These are phyloP conservation scores for Lactarius hengduanensis DNA, from an alignment of 768 basidiomycete genomes.

Conservation along the genomic window DNA sequence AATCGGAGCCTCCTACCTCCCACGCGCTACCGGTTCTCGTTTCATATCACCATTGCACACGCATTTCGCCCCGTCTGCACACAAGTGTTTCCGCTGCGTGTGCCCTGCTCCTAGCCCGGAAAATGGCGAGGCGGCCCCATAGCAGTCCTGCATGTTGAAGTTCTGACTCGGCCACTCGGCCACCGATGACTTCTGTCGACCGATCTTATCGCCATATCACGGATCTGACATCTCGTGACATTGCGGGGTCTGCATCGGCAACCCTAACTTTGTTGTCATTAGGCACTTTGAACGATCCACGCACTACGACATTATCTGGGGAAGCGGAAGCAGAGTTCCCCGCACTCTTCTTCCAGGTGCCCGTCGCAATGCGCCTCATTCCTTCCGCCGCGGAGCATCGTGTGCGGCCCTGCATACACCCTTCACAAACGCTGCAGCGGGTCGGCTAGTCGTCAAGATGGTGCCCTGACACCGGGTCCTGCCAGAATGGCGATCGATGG, in stretches of 20 bases:
- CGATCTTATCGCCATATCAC: conserved; percentile 29
- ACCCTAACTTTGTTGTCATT: conserved; percentile 1
- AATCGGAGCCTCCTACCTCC: background rate
- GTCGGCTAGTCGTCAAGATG: conserved; percentile 13
- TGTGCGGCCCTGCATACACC: conserved; percentile 22
- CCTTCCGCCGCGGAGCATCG: conserved; percentile 13
- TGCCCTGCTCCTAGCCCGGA: conserved; percentile 1
- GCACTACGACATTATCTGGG: conserved; percentile 16
- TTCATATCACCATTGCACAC: conserved; percentile 13
- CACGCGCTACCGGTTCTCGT: conserved; percentile 8
- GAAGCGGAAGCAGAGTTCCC: conserved; percentile 22
- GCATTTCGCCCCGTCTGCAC: conserved; percentile 5
- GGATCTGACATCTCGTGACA: conserved; percentile 25
- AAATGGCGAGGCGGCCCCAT: conserved; percentile 4
- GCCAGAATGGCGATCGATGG: conserved; percentile 24
- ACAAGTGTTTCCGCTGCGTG: background rate
- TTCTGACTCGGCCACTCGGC: conserved; percentile 1
- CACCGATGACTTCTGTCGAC: background rate
- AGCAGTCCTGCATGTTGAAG: conserved; percentile 3
- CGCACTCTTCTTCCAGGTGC: conserved; percentile 18
- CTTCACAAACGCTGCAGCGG: conserved; percentile 25
- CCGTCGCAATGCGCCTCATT: conserved; percentile 10
- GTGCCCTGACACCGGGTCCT: conserved; percentile 18
- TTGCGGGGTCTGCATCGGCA: background rate
- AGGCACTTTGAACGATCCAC: background rate